Percentiles rank a stretch among this genome's conserved stretches.
Evolutionary conservation across 179 eudicot genomes (phyloP).

Genomic region (Spinacia oleracea): DNA sequence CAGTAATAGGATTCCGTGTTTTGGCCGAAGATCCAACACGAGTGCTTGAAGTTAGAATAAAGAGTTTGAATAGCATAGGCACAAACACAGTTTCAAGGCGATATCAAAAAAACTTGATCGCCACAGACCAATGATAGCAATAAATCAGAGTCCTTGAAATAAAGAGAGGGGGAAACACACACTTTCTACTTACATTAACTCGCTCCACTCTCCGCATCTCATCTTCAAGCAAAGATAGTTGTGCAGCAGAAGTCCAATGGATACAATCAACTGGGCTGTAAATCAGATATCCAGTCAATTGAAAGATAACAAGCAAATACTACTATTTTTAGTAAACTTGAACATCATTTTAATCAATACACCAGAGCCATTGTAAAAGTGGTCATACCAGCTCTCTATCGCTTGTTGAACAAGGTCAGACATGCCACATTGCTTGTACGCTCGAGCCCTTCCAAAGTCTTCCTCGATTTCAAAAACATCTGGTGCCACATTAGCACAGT

Average conservation of each 20-base stretch:
- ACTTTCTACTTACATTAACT: conserved; percentile 65
- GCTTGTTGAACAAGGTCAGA: conserved; percentile 75
- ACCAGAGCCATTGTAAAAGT: not conserved
- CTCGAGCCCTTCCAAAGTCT: conserved; percentile 96
- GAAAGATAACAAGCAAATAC: not conserved
- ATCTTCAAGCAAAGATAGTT: conserved; percentile 92
- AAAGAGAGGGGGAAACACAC: not conserved
- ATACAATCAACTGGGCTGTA: conserved; percentile 98
- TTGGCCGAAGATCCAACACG: not conserved
- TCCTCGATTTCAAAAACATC: conserved; percentile 84
- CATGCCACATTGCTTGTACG: conserved; percentile 60
- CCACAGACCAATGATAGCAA: not conserved
- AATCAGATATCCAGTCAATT: conserved; percentile 13
- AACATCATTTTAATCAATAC: not conserved
- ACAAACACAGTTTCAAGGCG: not conserved
- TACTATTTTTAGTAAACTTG: too few species aligned
- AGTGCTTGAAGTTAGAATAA: not conserved
- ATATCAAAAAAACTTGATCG: not conserved
- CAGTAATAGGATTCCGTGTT: not conserved
- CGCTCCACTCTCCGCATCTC: conserved; percentile 98
- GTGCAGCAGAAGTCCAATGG: conserved; percentile 97
- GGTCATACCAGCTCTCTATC: conserved; percentile 79
- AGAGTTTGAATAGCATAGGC: not conserved
- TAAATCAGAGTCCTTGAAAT: not conserved
- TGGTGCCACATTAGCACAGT: conserved; percentile 83